A percentile compares a stretch with the other conserved stretches of the same genome.
These are phyloP conservation scores for Sporothrix sp. DNA, from an alignment of 2,329 filamentous ascomycete genomes.

Conservation along the genomic window DNA sequence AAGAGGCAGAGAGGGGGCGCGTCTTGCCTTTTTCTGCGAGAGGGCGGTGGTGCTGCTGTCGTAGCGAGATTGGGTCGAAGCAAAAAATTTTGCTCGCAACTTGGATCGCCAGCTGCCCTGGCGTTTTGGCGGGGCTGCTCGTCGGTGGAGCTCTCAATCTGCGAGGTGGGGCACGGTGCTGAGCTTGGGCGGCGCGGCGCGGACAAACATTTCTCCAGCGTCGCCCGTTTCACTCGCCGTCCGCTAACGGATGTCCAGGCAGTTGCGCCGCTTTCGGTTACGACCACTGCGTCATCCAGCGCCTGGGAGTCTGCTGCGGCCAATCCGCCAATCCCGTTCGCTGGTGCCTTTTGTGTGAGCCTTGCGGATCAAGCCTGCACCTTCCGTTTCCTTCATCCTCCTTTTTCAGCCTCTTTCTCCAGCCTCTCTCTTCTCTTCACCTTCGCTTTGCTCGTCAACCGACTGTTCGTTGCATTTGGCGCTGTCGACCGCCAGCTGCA, in stretches of 20 bases:
- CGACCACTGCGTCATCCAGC: conserved; percentile 5
- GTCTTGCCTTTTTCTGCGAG: too few species aligned
- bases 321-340: background rate
- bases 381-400: too few species aligned
- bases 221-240: background rate
- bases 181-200: background rate
- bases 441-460: background rate
- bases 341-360: background rate
- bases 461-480: too few species aligned
- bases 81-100: conserved; percentile 3
- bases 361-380: background rate
- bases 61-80: background rate
- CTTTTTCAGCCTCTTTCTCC: background rate
- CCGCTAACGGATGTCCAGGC: background rate
- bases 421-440: background rate
- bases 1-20: conserved; percentile 13
- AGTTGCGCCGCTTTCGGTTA: background rate
- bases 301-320: background rate
- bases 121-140: conserved; percentile 6
- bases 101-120: background rate
- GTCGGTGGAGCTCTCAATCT: background rate
- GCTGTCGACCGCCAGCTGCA: too few species aligned
- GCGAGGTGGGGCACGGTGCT: background rate
- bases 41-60: background rate
- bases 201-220: conserved; percentile 6